Percentiles rank a stretch among this genome's conserved stretches.
Conservation (phyloP, 1,284 basidiomycete species). For the Macrocystidia cucumis region DNA sequence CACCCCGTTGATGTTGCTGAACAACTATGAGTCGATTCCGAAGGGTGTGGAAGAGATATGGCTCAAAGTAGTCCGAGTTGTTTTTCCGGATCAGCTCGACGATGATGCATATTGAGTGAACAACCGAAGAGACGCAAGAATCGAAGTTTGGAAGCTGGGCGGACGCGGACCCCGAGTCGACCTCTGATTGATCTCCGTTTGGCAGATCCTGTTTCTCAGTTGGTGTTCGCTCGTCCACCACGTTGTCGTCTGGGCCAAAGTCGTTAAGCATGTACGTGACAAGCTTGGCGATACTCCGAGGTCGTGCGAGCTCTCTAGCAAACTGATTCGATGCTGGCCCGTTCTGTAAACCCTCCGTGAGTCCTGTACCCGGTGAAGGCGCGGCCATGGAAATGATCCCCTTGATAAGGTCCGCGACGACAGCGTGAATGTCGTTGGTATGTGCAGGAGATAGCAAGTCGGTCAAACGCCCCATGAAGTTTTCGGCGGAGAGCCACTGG, state of each 20-base stretch:
- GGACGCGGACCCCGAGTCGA: conserved; percentile 14
- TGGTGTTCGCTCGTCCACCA: conserved; percentile 3
- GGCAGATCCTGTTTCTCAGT: too few species aligned
- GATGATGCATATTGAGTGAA: conserved; percentile 84
- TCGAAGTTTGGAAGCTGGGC: conserved; percentile 55
- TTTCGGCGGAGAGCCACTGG: conserved; percentile 85
- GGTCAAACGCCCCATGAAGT: conserved; percentile 78
- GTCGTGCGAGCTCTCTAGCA: conserved; percentile 83
- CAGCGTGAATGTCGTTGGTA: conserved; percentile 75
- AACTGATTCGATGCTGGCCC: conserved; percentile 81
- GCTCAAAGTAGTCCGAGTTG: conserved; percentile 98
- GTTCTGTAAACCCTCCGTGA: conserved; percentile 58
- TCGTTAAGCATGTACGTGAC: conserved; percentile 78
- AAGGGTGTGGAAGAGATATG: conserved; percentile 94
- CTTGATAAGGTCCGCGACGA: conserved; percentile 90
- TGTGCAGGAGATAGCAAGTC: conserved; percentile 78
- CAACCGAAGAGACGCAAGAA: conserved; percentile 81
- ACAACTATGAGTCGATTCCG: conserved; percentile 86
- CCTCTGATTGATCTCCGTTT: conserved; percentile 11
- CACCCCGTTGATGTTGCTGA: conserved; percentile 57
- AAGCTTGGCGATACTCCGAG: conserved; percentile 68
- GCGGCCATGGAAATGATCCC: conserved; percentile 93
- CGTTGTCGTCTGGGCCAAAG: conserved; percentile 28
- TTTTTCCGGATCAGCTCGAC: conserved; percentile 98
- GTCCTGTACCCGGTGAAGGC: conserved; percentile 71